Evolutionary conservation across 768 basidiomycete species (phyloP).

Genomic region (Serendipita vermifera): DNA sequence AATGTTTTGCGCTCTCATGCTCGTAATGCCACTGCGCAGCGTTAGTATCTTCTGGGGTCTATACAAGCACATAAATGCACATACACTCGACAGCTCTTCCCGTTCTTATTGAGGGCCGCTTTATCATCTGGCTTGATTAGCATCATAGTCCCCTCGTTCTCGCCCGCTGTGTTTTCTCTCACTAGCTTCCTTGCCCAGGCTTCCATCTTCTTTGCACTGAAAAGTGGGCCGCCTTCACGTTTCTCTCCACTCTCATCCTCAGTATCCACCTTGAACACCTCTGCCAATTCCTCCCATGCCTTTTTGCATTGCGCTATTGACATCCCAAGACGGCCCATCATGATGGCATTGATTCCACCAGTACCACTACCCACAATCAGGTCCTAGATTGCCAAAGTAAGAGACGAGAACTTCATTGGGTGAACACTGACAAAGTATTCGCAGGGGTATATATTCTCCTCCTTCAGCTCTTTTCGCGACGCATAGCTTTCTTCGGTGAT

Average conservation of each 20-base stretch:
- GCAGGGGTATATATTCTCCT: neutral
- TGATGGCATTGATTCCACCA: neutral
- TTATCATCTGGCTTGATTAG: neutral
- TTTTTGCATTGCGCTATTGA: neutral
- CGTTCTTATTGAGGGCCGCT: neutral
- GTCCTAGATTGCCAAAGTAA: neutral
- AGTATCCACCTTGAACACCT: neutral
- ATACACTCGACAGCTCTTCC: neutral
- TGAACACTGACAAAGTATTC: neutral
- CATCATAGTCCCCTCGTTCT: neutral
- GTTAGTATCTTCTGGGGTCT: neutral
- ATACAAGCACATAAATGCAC: neutral
- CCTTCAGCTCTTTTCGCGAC: neutral
- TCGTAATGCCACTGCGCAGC: neutral
- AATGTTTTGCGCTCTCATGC: neutral
- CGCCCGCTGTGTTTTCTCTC: conserved; percentile 1
- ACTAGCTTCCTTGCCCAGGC: neutral
- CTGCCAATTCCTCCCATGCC: neutral
- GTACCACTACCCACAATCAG: conserved; percentile 5
- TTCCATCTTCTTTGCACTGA: neutral
- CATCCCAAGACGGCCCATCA: conserved; percentile 1
- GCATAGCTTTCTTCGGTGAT: neutral
- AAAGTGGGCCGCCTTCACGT: too few relatives aligned
- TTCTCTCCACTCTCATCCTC: too few relatives aligned
- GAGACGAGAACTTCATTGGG: neutral